Evolutionary conservation across 108 stramenopile species (phyloP).

Genomic region (Cylindrotheca closterium): DNA sequence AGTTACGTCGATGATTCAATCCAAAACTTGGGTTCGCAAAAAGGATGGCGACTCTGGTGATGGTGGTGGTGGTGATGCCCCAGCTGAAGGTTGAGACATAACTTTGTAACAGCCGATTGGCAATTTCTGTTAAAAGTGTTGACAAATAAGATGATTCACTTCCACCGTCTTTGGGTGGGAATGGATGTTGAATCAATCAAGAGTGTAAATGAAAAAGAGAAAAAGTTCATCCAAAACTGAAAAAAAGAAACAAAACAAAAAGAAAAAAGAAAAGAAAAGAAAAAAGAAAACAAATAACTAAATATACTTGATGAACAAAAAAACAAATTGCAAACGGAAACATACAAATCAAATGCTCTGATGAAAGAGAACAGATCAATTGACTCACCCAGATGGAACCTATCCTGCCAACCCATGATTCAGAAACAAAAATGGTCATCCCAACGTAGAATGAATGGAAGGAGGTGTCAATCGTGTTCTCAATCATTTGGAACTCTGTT

Average conservation of each 20-base stretch:
- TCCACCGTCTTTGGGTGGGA: no score
- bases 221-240: neutral
- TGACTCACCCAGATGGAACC: no score
- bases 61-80: conserved; percentile 1
- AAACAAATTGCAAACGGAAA: conserved; percentile 19
- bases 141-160: no score
- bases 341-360: no score
- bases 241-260: neutral
- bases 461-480: no score
- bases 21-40: conserved; percentile 78
- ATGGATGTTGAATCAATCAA: neutral
- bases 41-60: conserved; percentile 33
- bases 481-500: no score
- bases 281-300: conserved; percentile 25
- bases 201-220: neutral
- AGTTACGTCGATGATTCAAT: conserved; percentile 59
- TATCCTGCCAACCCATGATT: no score
- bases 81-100: neutral
- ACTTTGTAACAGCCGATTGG: no score
- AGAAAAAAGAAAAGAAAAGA: conserved; percentile 8
- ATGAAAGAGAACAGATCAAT: no score
- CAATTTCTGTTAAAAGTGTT: no score
- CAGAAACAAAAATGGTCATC: no score
- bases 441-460: no score
- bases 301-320: conserved; percentile 23